Evolutionary conservation across 768 basidiomycete species (phyloP), one percentile per base, ranked within the genome.

Genomic region (Auriscalpium microsporum): DNA sequence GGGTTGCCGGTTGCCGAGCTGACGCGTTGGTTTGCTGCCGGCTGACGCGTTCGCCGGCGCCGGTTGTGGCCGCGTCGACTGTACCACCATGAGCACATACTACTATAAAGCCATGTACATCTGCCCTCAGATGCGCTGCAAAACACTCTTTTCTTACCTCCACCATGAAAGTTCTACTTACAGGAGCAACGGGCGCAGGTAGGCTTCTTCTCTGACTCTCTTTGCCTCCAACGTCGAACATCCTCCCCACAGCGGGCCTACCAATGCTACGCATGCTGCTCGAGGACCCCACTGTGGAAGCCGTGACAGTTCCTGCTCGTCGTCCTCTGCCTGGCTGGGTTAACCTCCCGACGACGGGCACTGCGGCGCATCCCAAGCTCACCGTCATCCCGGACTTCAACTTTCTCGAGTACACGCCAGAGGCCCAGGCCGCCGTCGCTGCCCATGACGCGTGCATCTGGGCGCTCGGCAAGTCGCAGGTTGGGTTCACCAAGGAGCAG

Each of bases 381-480:
- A 50, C 21, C 11, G 56, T 61, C 1, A 38, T 66, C 21, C 57
- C 61, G 9, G 62, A 62, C 23, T 36, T 51, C 4, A 54, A 64
- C 48, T 67, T 65, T 51, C 36, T 54, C 7, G 10, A 28, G 4
- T 66, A 62, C 51, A 60, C 65, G 6, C 34, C 57, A 3, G 38
- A 35, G 8, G 42, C 66, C 5, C 54, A 57, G 37, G 48, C 48
- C 11, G 53, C 23, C n/a, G 51, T 67, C 11, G 57, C 55, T 21
- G 58, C 51, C 14, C 65, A 64, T 8, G 62, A 66, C 17, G 62
- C 63, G 19, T 63, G 63, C 45, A 59, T 67, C 8, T 67, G 66
- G 64, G 65, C 65, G 34, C 57, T 63, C 45, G 66, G 66, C 0
- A 56, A 19, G 19, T 55, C 61, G 8, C 6, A 48, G 37, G 21